These are phyloP conservation scores for Trichophyton verrucosum DNA, from an alignment of 2,329 filamentous ascomycete genomes.

Conservation along the genomic window DNA sequence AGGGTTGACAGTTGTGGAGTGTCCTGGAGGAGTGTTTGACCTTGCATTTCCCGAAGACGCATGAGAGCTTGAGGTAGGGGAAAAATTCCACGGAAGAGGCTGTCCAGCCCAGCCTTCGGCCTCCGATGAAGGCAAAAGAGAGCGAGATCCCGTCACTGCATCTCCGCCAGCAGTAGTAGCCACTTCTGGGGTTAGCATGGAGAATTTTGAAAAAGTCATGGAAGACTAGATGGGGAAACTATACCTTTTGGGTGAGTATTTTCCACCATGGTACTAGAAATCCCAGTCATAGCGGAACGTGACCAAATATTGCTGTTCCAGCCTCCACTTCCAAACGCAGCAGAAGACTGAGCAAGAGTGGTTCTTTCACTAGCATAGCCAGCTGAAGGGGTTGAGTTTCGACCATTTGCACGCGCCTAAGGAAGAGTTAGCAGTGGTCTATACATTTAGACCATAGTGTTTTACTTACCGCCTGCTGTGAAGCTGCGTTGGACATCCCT, in stretches of 20 bases:
- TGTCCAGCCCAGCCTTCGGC: slow-evolving; percentile 49
- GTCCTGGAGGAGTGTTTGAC: not conserved
- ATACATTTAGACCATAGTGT: not conserved
- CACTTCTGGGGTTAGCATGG: not conserved
- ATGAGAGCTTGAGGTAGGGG: not conserved
- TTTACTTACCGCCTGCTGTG: slow-evolving; percentile 28
- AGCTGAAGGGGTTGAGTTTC: slow-evolving; percentile 28
- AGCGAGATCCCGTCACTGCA: slow-evolving; percentile 47
- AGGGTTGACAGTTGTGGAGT: not conserved
- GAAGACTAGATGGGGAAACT: not conserved
- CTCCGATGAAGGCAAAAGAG: slow-evolving; percentile 56
- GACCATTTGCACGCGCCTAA: slow-evolving; percentile 22
- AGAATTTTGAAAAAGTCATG: not conserved
- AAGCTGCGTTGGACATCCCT: slow-evolving; percentile 25
- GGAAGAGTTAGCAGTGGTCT: not conserved
- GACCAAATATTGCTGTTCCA: slow-evolving; percentile 44
- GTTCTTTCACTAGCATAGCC: slow-evolving; percentile 23
- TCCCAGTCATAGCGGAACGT: slow-evolving; percentile 19
- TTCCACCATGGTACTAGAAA: not conserved
- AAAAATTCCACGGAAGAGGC: slow-evolving; percentile 40
- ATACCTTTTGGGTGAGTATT: not conserved
- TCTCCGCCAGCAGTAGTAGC: not conserved
- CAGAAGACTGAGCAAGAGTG: slow-evolving; percentile 27
- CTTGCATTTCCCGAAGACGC: not conserved
- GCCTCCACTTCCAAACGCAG: slow-evolving; percentile 34